A percentile compares a stretch with the other conserved stretches of the same genome.
Evolutionary conservation across 1,284 basidiomycete genomes (phyloP).

Genomic region (Tilletia indica): DNA sequence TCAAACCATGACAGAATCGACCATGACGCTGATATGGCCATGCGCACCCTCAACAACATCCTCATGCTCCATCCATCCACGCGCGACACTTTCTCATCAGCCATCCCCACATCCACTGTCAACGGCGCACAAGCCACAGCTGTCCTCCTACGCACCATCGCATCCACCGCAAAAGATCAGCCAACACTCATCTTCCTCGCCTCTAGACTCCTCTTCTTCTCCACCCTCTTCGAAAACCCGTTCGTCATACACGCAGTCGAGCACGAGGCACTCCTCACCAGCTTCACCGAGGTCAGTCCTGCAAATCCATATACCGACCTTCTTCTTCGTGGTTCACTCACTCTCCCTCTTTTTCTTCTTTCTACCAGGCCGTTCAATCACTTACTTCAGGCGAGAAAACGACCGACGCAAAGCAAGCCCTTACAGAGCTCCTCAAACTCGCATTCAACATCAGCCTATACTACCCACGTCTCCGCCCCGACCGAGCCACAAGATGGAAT

Average conservation of each 20-base stretch:
- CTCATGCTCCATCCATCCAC: constrained; percentile 36
- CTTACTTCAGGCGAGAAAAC: neutral
- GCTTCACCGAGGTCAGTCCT: constrained; percentile 20
- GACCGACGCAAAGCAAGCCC: constrained; percentile 29
- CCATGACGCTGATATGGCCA: constrained; percentile 32
- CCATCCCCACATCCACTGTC: neutral
- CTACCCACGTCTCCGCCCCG: constrained; percentile 35
- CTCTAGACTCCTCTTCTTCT: constrained; percentile 43
- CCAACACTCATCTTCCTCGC: constrained; percentile 42
- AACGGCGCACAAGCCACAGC: constrained; percentile 30
- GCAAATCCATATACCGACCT: too few species aligned
- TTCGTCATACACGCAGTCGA: constrained; percentile 43
- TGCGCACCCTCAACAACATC: constrained; percentile 48
- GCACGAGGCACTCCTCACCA: constrained; percentile 26
- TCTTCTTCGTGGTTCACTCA: too few species aligned
- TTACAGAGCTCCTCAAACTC: constrained; percentile 43
- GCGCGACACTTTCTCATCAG: constrained; percentile 28
- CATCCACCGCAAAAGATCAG: constrained; percentile 24
- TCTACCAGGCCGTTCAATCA: neutral
- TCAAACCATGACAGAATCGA: neutral
- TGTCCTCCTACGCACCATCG: neutral
- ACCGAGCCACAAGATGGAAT: constrained; percentile 27
- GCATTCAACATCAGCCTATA: constrained; percentile 49
- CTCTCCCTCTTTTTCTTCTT: neutral
- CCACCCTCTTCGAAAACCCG: constrained; percentile 45